phyloP scores from a whole-genome alignment of 495 filamentous ascomycete species.

The Penicillium verhagenii region DNA sequence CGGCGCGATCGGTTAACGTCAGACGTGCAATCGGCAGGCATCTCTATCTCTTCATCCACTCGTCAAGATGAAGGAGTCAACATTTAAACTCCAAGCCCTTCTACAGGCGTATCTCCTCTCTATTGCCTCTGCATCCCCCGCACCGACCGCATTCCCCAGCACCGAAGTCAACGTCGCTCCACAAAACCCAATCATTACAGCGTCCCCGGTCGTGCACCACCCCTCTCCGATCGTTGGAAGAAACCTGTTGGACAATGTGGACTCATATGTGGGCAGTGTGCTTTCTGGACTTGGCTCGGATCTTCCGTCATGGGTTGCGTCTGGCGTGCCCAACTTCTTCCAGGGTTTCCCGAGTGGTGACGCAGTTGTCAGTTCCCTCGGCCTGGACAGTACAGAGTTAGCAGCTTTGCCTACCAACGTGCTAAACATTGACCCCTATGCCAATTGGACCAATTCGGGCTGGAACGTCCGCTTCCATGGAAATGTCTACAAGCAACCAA shows the following conservation, averaged over 20 bases:
- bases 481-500: slow-evolving; percentile 75
- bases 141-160: slow-evolving; percentile 16
- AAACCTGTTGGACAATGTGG: slow-evolving; percentile 47
- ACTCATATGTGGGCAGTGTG: slow-evolving; percentile 41
- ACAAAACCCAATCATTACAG: slow-evolving; percentile 17
- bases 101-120: slow-evolving; percentile 15
- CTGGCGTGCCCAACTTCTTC: slow-evolving; percentile 65
- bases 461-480: slow-evolving; percentile 78
- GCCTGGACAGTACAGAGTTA: slow-evolving; percentile 55
- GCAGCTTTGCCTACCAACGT: slow-evolving; percentile 65
- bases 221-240: slow-evolving; percentile 22
- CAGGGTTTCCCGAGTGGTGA: slow-evolving; percentile 63
- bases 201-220: slow-evolving; percentile 17
- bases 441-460: slow-evolving; percentile 71
- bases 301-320: slow-evolving; percentile 60
- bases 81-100: not conserved
- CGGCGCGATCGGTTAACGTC: not conserved
- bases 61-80: not conserved
- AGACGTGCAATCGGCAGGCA: not conserved
- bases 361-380: slow-evolving; percentile 57
- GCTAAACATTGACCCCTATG: slow-evolving; percentile 73
- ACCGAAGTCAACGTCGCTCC: slow-evolving; percentile 8
- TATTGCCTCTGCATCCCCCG: slow-evolving; percentile 14
- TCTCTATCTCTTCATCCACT: not conserved
- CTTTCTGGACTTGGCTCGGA: slow-evolving; percentile 43